These are phyloP conservation scores for Solanum hybrid DNA, from an alignment of 305 asterid species.

Conservation along the genomic window DNA sequence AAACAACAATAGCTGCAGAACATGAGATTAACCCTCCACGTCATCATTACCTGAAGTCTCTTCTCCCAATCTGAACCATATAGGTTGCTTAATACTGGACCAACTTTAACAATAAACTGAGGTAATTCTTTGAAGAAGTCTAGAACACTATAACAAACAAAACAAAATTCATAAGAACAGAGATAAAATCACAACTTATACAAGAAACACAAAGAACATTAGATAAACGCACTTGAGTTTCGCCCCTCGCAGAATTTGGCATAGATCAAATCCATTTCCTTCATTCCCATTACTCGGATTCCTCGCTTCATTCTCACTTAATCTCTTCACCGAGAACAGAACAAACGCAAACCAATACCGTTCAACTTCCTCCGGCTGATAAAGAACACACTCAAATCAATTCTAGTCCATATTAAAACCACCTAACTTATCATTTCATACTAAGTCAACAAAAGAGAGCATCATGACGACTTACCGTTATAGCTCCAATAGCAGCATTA, in stretches of 20 bases:
- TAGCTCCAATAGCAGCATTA: slow-evolving; percentile 57
- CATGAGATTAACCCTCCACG: slow-evolving; percentile 12
- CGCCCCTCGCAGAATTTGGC: slow-evolving; percentile 64
- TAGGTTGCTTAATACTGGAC: slow-evolving; percentile 48
- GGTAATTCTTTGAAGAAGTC: slow-evolving; percentile 87
- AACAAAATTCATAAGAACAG: neutral
- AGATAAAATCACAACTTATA: neutral
- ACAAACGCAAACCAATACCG: slow-evolving; percentile 80
- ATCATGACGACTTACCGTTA: slow-evolving; percentile 38
- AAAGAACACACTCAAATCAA: slow-evolving; percentile 9
- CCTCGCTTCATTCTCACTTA: slow-evolving; percentile 25
- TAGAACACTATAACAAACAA: slow-evolving; percentile 32
- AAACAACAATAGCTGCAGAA: neutral
- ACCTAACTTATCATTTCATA: slow-evolving; percentile 1
- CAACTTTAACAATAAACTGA: slow-evolving; percentile 70
- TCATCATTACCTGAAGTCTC: slow-evolving; percentile 66
- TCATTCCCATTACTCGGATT: slow-evolving; percentile 20
- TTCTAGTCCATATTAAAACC: slow-evolving; percentile 1
- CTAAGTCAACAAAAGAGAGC: neutral
- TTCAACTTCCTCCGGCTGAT: slow-evolving; percentile 82
- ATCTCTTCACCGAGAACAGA: slow-evolving; percentile 58
- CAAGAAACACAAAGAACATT: slow-evolving; percentile 4
- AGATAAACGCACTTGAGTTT: slow-evolving; percentile 53
- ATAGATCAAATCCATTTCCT: slow-evolving; percentile 46
- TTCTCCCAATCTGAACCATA: slow-evolving; percentile 87